A percentile compares a stretch with the other conserved stretches of the same genome.
phyloP scores from a whole-genome alignment of 1,139 yeast species.

The Candida labiduridarum region DNA sequence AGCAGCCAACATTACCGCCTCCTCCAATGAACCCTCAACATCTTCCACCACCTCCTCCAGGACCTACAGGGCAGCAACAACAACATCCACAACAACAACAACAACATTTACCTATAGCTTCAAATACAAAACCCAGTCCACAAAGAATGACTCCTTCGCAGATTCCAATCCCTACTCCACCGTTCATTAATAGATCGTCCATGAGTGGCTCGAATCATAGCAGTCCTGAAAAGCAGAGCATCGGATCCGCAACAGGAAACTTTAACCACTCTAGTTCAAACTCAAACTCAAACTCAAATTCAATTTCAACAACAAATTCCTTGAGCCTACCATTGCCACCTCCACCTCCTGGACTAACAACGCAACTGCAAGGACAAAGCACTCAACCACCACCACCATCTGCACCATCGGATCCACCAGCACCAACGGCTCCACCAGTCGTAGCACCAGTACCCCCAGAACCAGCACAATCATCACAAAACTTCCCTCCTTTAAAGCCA shows the following conservation, averaged over 20 bases:
- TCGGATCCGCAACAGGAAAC: conserved; percentile 2
- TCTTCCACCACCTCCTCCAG: conserved; percentile 8
- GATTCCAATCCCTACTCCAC: conserved; percentile 10
- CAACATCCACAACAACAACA: conserved; percentile 6
- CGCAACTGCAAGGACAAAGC: background rate
- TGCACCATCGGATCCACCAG: conserved; percentile 1
- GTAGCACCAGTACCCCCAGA: too few relatives aligned
- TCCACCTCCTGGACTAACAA: conserved; percentile 11
- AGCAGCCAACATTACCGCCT: conserved; percentile 1
- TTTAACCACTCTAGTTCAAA: background rate
- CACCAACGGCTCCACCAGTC: conserved; percentile 4
- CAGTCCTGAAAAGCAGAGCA: conserved; percentile 4
- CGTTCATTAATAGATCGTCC: conserved; percentile 1
- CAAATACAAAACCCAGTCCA: background rate
- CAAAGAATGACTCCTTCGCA: conserved; percentile 7
- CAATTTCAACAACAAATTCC: background rate
- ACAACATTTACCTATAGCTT: background rate
- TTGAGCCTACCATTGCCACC: conserved; percentile 13
- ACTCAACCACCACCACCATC: conserved; percentile 4
- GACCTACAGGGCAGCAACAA: conserved; percentile 7
- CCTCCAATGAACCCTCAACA: conserved; percentile 2
- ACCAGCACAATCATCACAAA: conserved; percentile 7
- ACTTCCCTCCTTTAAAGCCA: conserved; percentile 1
- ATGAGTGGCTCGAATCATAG: conserved; percentile 7
- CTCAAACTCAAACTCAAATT: too few relatives aligned